A percentile compares a stretch with the other conserved stretches of the same genome.
Conservation (phyloP, 352 stramenopile genomes). For the Blastocystis sp. region DNA sequence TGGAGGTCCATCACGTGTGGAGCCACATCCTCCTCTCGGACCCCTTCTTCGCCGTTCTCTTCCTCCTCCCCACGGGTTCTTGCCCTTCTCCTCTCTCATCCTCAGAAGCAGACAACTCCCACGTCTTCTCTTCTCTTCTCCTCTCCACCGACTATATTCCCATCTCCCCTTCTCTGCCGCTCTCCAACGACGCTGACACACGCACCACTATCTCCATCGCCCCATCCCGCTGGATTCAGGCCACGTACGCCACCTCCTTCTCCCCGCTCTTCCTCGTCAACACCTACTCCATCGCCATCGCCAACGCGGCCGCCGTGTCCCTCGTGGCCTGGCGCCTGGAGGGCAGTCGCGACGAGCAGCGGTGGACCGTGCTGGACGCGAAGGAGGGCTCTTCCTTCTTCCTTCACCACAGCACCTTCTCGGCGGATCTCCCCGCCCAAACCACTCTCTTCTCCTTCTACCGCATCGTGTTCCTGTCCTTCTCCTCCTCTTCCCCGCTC, state of each 20-base stretch:
- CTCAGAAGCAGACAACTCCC: not conserved
- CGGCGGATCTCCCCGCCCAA: slow-evolving; percentile 3
- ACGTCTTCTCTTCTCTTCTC: not conserved
- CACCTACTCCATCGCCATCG: slow-evolving; percentile 10
- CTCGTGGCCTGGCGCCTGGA: slow-evolving; percentile 19
- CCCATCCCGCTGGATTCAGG: not conserved
- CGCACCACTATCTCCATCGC: slow-evolving; percentile 4
- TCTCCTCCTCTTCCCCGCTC: not conserved
- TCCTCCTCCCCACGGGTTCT: not conserved
- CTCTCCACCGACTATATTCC: not conserved
- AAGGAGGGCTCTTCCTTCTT: slow-evolving; percentile 10
- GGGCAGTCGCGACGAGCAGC: not conserved
- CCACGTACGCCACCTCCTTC: not conserved
- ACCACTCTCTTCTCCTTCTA: not conserved
- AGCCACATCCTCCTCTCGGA: not conserved
- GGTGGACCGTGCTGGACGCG: slow-evolving; percentile 18
- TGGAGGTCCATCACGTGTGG: not conserved
- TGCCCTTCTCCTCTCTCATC: not conserved
- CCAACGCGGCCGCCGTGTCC: not conserved
- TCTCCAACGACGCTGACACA: slow-evolving; percentile 3
- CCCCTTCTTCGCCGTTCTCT: slow-evolving; percentile 10
- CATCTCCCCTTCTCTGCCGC: not conserved
- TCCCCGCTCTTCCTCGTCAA: not conserved
- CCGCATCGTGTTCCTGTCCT: slow-evolving; percentile 3
- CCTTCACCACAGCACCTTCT: not conserved